A percentile compares a stretch with the other conserved stretches of the same genome.
These are phyloP conservation scores for Camellia oleifera DNA, from an alignment of 179 eudicot genomes.

Conservation along the genomic window DNA sequence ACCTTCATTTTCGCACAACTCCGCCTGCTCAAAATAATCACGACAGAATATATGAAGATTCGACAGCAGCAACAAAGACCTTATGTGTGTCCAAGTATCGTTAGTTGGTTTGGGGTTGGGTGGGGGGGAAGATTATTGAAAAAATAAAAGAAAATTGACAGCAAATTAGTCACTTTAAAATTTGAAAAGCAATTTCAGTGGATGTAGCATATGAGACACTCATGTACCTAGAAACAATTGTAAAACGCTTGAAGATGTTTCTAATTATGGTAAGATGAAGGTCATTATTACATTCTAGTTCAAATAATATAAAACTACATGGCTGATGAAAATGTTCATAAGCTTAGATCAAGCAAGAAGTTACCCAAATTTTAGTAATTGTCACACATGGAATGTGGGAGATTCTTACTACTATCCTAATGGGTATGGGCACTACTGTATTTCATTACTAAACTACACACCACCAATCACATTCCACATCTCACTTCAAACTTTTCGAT, in stretches of 20 bases:
- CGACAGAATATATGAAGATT: constrained; percentile 5
- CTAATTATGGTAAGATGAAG: neutral
- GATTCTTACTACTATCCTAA: neutral
- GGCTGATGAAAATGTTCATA: neutral
- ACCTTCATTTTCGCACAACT: constrained; percentile 61
- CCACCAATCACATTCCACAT: too few relatives aligned
- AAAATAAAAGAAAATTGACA: neutral
- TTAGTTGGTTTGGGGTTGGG: neutral
- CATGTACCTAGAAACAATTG: neutral
- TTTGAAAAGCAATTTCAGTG: neutral
- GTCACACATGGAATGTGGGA: neutral
- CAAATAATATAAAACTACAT: neutral
- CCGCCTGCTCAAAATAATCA: constrained; percentile 51
- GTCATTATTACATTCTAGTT: neutral
- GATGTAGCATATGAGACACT: neutral
- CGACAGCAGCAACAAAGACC: constrained; percentile 1
- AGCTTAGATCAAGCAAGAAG: neutral
- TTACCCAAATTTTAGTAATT: neutral
- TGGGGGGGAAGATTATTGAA: neutral
- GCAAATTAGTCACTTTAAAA: neutral
- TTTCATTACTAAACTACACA: neutral
- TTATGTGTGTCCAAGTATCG: neutral
- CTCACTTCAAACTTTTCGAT: too few relatives aligned
- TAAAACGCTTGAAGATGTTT: neutral
- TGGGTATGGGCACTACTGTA: neutral